Evolutionary conservation across 352 stramenopile genomes (phyloP).

Genomic region (Aphanomyces cochlioides): DNA sequence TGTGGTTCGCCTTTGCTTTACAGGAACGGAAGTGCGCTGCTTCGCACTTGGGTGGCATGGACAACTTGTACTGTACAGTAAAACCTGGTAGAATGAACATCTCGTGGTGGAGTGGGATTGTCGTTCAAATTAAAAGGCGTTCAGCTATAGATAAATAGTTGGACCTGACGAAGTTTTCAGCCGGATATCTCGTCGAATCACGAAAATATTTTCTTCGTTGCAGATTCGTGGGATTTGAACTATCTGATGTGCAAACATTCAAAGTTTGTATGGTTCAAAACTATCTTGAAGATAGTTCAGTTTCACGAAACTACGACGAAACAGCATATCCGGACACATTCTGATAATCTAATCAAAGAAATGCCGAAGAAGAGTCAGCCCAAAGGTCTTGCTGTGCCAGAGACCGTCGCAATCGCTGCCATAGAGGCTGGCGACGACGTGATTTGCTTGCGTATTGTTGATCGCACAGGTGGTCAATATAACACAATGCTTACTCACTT

Average conservation of each 20-base stretch:
- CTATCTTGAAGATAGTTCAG: slow-evolving; percentile 3
- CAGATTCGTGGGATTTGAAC: not conserved
- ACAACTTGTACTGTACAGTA: no score
- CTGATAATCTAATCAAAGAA: not conserved
- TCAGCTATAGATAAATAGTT: no score
- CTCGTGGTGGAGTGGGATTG: no score
- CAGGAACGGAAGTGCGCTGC: no score
- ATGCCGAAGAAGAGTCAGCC: not conserved
- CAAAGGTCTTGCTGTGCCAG: not conserved
- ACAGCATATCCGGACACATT: not conserved
- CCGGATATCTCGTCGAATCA: slow-evolving; percentile 6
- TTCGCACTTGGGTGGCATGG: no score
- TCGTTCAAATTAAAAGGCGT: no score
- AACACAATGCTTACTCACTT: slow-evolving; percentile 11
- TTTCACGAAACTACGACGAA: slow-evolving; percentile 1
- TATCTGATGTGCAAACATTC: not conserved
- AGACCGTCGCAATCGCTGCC: not conserved
- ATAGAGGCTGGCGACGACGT: not conserved
- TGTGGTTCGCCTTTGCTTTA: no score
- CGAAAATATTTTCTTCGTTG: slow-evolving; percentile 1
- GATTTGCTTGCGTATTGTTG: not conserved
- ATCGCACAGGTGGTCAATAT: not conserved
- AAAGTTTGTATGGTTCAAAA: slow-evolving; percentile 6
- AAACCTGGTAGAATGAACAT: no score
- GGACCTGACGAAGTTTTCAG: not conserved